Evolutionary conservation across 106 monocot species (phyloP), one percentile per base, ranked within the genome.

Genomic region (Dendrobium chrysotoxum): DNA sequence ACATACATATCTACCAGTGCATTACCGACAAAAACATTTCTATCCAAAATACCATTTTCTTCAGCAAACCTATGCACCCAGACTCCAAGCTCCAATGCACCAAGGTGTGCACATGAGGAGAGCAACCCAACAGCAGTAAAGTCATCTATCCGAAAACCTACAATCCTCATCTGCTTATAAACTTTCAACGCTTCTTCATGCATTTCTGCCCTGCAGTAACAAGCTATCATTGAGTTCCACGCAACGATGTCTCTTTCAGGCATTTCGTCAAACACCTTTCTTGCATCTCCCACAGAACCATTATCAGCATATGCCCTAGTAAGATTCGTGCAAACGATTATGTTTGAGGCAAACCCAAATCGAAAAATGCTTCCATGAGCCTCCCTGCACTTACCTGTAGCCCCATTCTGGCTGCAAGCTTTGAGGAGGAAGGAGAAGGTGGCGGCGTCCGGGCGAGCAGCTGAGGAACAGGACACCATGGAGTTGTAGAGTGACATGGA

Each of bases 211-310:
- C 38, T 64, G 31, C 75, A 39, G 67, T 82, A 88, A 12, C 82
- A 85, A 5, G 85, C 75, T 26, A 88, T 82, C 79, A 88, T 88
- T 2, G 88, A 78, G 31, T 88, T 88, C 79, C 84, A 88, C 3
- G 81, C 50, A 3, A 85, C 75, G 35, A 88, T 30, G 38, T 88
- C 88, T 21, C 46, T 74, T 0, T 53, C 39, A 26, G 79, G 84
- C 82, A 88, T 85, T 88, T 82, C 85, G 44, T 85, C 88, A 54
- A 88, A 88, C 88, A 85, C 82, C 67, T 31, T 78, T 28, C 79
- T 38, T 12, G 87, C 84, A 41, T 57, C 76, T 2, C 25, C 80
- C 15, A 75, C 17, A 28, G 11, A 31, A 5, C 85, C 85, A 28
- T 70, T 79, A 23, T 61, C 79, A 4, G 68, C 47, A 65, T 87